These are phyloP conservation scores for Chenopodium berlandieri DNA, from an alignment of 148 eudicot species.

Conservation along the genomic window DNA sequence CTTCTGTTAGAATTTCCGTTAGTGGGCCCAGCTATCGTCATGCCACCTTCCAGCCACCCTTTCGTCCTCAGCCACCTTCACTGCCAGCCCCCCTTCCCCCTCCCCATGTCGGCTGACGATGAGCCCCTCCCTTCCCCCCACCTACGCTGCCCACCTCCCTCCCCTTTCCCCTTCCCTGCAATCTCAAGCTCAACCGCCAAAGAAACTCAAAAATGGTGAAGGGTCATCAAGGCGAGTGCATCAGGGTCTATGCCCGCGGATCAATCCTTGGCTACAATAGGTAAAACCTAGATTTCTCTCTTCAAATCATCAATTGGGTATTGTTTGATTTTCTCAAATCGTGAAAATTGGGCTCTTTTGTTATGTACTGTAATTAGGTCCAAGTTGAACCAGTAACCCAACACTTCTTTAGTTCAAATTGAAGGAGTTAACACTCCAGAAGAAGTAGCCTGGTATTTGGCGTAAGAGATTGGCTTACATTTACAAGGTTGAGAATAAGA, in stretches of 20 bases:
- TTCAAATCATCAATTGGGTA: not conserved
- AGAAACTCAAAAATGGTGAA: slow-evolving; percentile 55
- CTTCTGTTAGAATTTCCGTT: no score
- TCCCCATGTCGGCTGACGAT: no score
- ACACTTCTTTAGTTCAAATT: slow-evolving; percentile 72
- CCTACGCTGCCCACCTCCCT: not conserved
- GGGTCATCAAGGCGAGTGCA: slow-evolving; percentile 84
- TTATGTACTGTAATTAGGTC: slow-evolving; percentile 41
- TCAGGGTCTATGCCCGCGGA: slow-evolving; percentile 57
- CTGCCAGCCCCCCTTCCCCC: no score
- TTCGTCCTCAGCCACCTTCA: no score
- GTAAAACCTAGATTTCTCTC: slow-evolving; percentile 21
- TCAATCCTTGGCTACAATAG: slow-evolving; percentile 79
- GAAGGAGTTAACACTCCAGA: slow-evolving; percentile 84
- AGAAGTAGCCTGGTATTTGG: slow-evolving; percentile 72
- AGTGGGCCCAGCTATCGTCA: no score
- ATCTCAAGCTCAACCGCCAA: not conserved
- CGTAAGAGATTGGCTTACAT: slow-evolving; percentile 71
- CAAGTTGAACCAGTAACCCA: slow-evolving; percentile 83
- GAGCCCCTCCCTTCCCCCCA: no score
- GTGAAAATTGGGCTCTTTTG: not conserved
- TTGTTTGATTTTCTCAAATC: not conserved
- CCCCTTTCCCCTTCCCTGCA: no score
- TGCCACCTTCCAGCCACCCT: no score
- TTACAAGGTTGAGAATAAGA: slow-evolving; percentile 77